phyloP scores from a whole-genome alignment of 1,139 yeast species.

The Zygosaccharomyces sapae region DNA sequence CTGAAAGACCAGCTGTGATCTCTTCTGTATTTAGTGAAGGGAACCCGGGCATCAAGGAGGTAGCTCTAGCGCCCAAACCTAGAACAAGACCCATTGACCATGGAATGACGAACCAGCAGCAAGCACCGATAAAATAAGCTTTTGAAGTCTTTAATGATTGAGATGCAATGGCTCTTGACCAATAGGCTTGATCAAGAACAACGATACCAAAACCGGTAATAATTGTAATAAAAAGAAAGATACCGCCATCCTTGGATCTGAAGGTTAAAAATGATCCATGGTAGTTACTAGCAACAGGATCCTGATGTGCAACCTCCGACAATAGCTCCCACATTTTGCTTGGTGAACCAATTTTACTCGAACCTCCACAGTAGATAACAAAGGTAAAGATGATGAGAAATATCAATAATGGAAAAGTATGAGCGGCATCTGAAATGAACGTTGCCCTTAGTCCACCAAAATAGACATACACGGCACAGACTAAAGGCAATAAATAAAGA shows the following conservation, averaged over 20 bases:
- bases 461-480: constrained; percentile 43
- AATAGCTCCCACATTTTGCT: constrained; percentile 46
- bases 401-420: constrained; percentile 42
- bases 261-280: constrained; percentile 49
- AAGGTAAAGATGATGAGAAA: constrained; percentile 44
- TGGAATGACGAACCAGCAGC: constrained; percentile 46
- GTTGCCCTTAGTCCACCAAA: constrained; percentile 48
- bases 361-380: constrained; percentile 41
- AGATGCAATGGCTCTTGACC: constrained; percentile 43
- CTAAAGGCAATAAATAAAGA: constrained; percentile 39
- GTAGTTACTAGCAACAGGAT: constrained; percentile 44
- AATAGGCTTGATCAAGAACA: constrained; percentile 40
- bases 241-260: constrained; percentile 42
- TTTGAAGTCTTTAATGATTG: constrained; percentile 38
- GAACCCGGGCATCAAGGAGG: constrained; percentile 34
- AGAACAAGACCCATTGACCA: constrained; percentile 43
- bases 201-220: constrained; percentile 42
- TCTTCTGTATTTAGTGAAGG: constrained; percentile 29
- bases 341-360: constrained; percentile 44
- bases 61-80: constrained; percentile 42
- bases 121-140: constrained; percentile 45
- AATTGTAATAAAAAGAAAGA: constrained; percentile 38
- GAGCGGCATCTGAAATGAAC: constrained; percentile 46
- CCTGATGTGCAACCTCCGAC: constrained; percentile 30
- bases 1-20: constrained; percentile 41